Percentiles rank a stretch among this genome's conserved stretches.
Evolutionary conservation across 805 yeast species (phyloP).

Genomic region (Zygosaccharomyces pseudorouxii): DNA sequence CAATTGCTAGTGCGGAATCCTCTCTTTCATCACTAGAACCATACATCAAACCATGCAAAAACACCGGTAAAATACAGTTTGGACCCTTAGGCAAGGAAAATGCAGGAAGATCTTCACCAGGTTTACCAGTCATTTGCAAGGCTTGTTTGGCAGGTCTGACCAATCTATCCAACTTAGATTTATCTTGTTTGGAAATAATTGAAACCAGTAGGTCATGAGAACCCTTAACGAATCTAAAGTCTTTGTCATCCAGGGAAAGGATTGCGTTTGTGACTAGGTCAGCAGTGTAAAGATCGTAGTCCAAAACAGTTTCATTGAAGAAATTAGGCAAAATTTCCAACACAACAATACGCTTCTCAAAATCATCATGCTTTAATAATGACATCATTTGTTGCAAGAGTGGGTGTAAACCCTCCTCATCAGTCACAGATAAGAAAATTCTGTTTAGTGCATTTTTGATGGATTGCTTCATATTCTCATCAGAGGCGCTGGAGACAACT

Average conservation of each 20-base stretch:
- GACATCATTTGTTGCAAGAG: constrained; percentile 75
- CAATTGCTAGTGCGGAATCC: constrained; percentile 80
- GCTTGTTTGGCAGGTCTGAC: constrained; percentile 80
- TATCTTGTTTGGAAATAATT: constrained; percentile 65
- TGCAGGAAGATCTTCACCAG: constrained; percentile 65
- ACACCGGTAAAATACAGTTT: constrained; percentile 80
- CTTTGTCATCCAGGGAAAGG: constrained; percentile 64
- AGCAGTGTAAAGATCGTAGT: constrained; percentile 64
- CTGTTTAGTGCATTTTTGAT: constrained; percentile 56
- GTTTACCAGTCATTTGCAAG: constrained; percentile 56
- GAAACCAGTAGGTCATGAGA: constrained; percentile 62
- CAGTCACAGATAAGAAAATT: constrained; percentile 67
- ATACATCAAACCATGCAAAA: constrained; percentile 92
- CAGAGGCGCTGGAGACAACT: constrained; percentile 38
- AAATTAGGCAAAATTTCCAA: constrained; percentile 66
- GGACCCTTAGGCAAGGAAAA: constrained; percentile 77
- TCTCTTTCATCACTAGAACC: constrained; percentile 84
- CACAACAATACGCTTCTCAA: constrained; percentile 56
- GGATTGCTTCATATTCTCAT: constrained; percentile 37
- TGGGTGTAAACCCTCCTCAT: constrained; percentile 77
- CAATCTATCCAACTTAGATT: constrained; percentile 69
- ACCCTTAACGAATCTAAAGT: constrained; percentile 55
- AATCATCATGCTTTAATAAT: constrained; percentile 71
- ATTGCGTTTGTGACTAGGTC: constrained; percentile 74
- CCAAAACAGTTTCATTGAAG: constrained; percentile 60